These are phyloP conservation scores for Arctostaphylos glauca DNA, from an alignment of 148 eudicot genomes.

Conservation along the genomic window DNA sequence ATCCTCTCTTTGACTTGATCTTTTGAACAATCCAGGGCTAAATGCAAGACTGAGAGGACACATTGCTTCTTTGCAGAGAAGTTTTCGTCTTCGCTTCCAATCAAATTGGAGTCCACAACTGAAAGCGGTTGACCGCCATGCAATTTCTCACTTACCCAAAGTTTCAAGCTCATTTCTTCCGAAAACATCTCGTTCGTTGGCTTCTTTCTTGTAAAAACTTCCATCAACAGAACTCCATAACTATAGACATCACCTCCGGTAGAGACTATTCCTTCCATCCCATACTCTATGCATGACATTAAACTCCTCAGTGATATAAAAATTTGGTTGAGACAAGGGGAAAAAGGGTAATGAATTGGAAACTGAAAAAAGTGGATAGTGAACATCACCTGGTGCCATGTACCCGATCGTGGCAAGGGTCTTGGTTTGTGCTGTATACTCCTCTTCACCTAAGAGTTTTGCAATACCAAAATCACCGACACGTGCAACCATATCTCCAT, in stretches of 20 bases:
- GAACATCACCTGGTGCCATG: slow-evolving; percentile 18
- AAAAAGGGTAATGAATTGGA: not conserved
- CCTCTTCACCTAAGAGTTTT: slow-evolving; percentile 20
- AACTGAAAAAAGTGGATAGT: not conserved
- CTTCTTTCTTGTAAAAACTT: slow-evolving; percentile 10
- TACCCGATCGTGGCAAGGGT: slow-evolving; percentile 13
- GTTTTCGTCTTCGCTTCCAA: not conserved
- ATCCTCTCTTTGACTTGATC: slow-evolving; percentile 13
- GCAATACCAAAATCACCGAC: slow-evolving; percentile 36
- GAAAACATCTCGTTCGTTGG: slow-evolving; percentile 18
- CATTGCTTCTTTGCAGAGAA: slow-evolving; percentile 12
- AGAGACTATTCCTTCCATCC: slow-evolving; percentile 13
- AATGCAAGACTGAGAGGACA: slow-evolving; percentile 12
- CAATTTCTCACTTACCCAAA: not conserved
- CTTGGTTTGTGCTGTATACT: not conserved
- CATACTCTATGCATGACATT: slow-evolving; percentile 6
- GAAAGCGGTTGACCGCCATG: not conserved
- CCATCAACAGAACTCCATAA: slow-evolving; percentile 11
- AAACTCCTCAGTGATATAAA: not conserved
- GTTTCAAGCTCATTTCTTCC: slow-evolving; percentile 10
- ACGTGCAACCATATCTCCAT: slow-evolving; percentile 28
- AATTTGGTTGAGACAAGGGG: not conserved
- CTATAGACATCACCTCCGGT: slow-evolving; percentile 11
- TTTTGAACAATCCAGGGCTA: slow-evolving; percentile 20
- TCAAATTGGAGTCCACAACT: slow-evolving; percentile 13